Evolutionary conservation across 1,284 basidiomycete species (phyloP).

Genomic region (Kalmanozyma brasiliensis): DNA sequence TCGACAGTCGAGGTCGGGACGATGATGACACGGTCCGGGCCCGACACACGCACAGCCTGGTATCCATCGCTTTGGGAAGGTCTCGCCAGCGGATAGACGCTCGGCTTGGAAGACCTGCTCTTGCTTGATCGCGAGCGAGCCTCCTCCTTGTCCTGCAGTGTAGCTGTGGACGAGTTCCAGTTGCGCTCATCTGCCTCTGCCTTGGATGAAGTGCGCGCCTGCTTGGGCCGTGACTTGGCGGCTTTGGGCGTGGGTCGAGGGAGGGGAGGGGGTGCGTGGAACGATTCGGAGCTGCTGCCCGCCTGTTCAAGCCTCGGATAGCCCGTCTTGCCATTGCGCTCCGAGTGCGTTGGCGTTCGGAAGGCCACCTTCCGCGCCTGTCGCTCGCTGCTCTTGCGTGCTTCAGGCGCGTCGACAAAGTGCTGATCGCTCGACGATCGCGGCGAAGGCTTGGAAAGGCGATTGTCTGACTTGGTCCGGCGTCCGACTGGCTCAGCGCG

Average conservation of each 20-base stretch:
- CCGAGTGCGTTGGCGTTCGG: constrained; percentile 25
- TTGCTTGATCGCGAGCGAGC: constrained; percentile 5
- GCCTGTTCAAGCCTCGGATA: constrained; percentile 2
- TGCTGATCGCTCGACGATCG: constrained; percentile 1
- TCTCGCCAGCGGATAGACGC: constrained; percentile 10
- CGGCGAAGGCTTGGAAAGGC: constrained; percentile 8
- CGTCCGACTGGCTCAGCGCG: constrained; percentile 4
- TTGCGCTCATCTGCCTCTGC: constrained; percentile 25
- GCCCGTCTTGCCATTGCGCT: constrained; percentile 19
- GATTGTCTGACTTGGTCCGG: constrained; percentile 2
- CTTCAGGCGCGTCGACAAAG: constrained; percentile 13
- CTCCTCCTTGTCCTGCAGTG: constrained; percentile 13
- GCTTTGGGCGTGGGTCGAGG: background rate
- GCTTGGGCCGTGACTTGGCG: constrained; percentile 15
- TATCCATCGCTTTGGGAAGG: constrained; percentile 12
- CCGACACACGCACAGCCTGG: constrained; percentile 24
- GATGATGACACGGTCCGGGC: constrained; percentile 31
- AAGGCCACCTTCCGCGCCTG: constrained; percentile 20
- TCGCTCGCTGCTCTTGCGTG: background rate
- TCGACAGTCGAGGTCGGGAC: background rate
- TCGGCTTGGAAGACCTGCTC: constrained; percentile 9
- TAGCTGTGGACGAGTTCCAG: constrained; percentile 24
- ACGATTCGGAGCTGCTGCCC: constrained; percentile 21
- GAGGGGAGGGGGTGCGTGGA: constrained; percentile 4
- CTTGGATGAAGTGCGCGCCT: constrained; percentile 6